phyloP scores from a whole-genome alignment of 1,139 yeast species.

The Diutina pseudorugosa region DNA sequence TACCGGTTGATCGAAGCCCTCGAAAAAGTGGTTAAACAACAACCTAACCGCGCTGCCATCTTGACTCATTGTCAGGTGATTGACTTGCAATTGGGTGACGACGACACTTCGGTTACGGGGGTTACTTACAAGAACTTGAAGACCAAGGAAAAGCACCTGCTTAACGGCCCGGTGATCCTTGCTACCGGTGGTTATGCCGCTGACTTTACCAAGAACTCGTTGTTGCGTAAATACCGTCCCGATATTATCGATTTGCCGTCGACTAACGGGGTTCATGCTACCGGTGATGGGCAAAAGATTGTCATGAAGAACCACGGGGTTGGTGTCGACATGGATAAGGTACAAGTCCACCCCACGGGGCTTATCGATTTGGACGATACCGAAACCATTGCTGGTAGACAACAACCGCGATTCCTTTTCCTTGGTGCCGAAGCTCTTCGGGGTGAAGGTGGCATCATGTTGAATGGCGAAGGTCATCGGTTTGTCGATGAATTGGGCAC shows the following conservation, averaged over 20 bases:
- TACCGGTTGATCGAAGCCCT: slow-evolving; percentile 45
- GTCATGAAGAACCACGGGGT: slow-evolving; percentile 46
- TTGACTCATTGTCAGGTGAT: slow-evolving; percentile 44
- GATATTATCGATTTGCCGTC: slow-evolving; percentile 53
- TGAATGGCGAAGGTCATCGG: slow-evolving; percentile 51
- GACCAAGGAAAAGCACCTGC: slow-evolving; percentile 19
- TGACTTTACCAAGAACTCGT: slow-evolving; percentile 40
- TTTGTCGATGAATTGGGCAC: slow-evolving; percentile 65
- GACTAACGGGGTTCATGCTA: slow-evolving; percentile 63
- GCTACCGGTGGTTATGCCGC: slow-evolving; percentile 77
- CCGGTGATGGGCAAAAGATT: slow-evolving; percentile 66
- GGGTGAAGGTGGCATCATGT: slow-evolving; percentile 65
- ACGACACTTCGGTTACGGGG: slow-evolving; percentile 24
- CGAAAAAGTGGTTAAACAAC: slow-evolving; percentile 33
- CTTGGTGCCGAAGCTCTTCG: slow-evolving; percentile 71
- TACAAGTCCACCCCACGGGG: slow-evolving; percentile 80
- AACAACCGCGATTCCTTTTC: slow-evolving; percentile 42
- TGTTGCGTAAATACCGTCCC: slow-evolving; percentile 46
- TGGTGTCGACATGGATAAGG: slow-evolving; percentile 62
- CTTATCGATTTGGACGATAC: slow-evolving; percentile 53
- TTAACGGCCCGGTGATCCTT: slow-evolving; percentile 50
- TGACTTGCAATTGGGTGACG: slow-evolving; percentile 30
- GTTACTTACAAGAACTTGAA: slow-evolving; percentile 34
- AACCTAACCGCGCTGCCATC: slow-evolving; percentile 41
- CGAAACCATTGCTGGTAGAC: slow-evolving; percentile 27